phyloP scores from a whole-genome alignment of 768 basidiomycete genomes.

The Podaxis carcinomalis region DNA sequence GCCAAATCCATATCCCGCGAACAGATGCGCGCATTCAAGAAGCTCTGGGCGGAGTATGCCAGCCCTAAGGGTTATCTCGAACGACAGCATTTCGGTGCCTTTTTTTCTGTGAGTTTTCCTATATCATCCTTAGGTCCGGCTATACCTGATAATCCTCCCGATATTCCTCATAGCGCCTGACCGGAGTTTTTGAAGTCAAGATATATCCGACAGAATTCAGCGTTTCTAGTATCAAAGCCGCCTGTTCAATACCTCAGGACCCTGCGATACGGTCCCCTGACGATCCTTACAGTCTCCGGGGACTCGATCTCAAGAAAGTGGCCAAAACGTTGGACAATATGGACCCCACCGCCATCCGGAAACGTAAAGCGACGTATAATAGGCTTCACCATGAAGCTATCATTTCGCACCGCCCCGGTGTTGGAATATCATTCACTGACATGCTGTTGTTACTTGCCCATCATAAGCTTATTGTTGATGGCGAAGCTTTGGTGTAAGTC shows the following conservation, averaged over 20 bases:
- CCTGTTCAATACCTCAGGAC: conserved; percentile 35
- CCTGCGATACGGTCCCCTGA: conserved; percentile 29
- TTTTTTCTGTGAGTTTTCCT: conserved; percentile 69
- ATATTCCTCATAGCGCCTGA: conserved; percentile 54
- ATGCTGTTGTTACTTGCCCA: conserved; percentile 88
- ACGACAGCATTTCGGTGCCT: conserved; percentile 63
- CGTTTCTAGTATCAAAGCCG: conserved; percentile 53
- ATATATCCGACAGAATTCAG: conserved; percentile 75
- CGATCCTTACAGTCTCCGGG: conserved; percentile 15
- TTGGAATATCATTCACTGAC: conserved; percentile 86
- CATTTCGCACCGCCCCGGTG: conserved; percentile 63
- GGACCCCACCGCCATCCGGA: conserved; percentile 59
- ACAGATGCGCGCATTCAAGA: conserved; percentile 93
- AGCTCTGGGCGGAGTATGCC: conserved; percentile 86
- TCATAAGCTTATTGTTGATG: conserved; percentile 88
- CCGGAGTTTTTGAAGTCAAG: conserved; percentile 83
- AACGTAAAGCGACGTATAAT: conserved; percentile 66
- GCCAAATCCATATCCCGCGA: conserved; percentile 80
- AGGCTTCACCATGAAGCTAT: conserved; percentile 84
- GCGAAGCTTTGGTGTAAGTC: conserved; percentile 81
- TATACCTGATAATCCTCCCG: background rate
- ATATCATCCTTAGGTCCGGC: background rate
- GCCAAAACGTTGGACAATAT: conserved; percentile 54
- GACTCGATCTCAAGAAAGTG: conserved; percentile 63
- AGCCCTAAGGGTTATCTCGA: conserved; percentile 74